A percentile compares a stretch with the other conserved stretches of the same genome.
phyloP scores from a whole-genome alignment of 495 filamentous ascomycete genomes.

The Penicillium arizonense region DNA sequence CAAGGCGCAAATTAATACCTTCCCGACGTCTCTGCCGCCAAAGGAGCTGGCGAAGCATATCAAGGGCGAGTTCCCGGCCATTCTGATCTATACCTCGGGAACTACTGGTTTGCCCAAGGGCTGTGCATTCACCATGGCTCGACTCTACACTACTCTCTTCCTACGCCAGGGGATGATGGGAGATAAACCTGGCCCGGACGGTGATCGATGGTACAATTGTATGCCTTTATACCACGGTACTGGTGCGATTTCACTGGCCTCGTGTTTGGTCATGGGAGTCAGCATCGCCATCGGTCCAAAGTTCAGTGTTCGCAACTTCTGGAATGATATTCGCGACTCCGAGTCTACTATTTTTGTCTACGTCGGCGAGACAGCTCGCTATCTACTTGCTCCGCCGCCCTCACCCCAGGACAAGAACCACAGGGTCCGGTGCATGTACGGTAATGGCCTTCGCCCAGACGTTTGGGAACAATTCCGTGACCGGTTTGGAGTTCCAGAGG shows the following conservation, averaged over 20 bases:
- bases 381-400: constrained; percentile 68
- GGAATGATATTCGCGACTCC: constrained; percentile 69
- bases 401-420: constrained; percentile 64
- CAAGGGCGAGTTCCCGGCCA: constrained; percentile 49
- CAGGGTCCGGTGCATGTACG: constrained; percentile 64
- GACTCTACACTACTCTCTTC: constrained; percentile 28
- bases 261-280: constrained; percentile 53
- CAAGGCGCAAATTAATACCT: constrained; percentile 46
- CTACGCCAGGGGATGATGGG: constrained; percentile 25
- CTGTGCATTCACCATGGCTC: constrained; percentile 49
- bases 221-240: constrained; percentile 86
- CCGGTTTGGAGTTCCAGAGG: constrained; percentile 57
- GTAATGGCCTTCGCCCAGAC: constrained; percentile 76
- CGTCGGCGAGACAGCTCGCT: constrained; percentile 79
- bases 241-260: constrained; percentile 55
- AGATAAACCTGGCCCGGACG: constrained; percentile 37
- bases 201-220: constrained; percentile 69
- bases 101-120: constrained; percentile 68
- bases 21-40: constrained; percentile 45
- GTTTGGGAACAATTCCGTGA: constrained; percentile 70
- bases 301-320: constrained; percentile 72
- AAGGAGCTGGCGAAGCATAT: constrained; percentile 37
- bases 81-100: constrained; percentile 69
- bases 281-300: constrained; percentile 66
- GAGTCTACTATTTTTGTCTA: constrained; percentile 71